phyloP scores from a whole-genome alignment of 768 basidiomycete genomes.

The Boletus huronensis region DNA sequence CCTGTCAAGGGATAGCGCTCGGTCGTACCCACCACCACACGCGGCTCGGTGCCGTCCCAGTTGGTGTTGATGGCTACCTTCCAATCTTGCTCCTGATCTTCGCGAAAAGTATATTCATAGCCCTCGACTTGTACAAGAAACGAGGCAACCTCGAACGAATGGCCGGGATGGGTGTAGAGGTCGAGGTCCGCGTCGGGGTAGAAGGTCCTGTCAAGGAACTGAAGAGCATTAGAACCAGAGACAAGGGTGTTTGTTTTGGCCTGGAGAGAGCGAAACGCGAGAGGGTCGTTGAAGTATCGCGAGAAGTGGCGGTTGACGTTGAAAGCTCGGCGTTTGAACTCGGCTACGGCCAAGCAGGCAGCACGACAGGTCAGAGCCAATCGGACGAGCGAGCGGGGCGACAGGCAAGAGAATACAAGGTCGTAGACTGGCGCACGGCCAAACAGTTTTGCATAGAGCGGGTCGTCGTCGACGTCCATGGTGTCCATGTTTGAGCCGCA shows the following conservation, averaged over 20 bases:
- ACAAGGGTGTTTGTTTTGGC: conserved; percentile 43
- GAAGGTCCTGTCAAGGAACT: conserved; percentile 44
- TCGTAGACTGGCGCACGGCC: conserved; percentile 23
- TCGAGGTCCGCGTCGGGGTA: conserved; percentile 52
- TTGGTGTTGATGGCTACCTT: not conserved
- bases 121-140: conserved; percentile 34
- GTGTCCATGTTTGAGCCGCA: not conserved
- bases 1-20: not conserved
- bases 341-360: conserved; percentile 11
- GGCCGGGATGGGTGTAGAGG: conserved; percentile 39
- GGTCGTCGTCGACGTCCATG: not conserved
- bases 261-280: conserved; percentile 44
- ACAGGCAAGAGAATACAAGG: conserved; percentile 16
- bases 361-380: conserved; percentile 23
- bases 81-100: conserved; percentile 20
- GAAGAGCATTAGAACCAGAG: conserved; percentile 52
- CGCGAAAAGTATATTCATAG: conserved; percentile 28
- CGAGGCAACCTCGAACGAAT: conserved; percentile 30
- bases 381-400: conserved; percentile 24
- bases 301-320: conserved; percentile 36
- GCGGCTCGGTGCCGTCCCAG: conserved; percentile 19
- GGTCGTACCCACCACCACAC: not conserved
- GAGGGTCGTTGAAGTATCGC: conserved; percentile 35
- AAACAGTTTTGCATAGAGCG: conserved; percentile 2
- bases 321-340: conserved; percentile 29